These are phyloP conservation scores for Kitagawia praeruptora DNA, from an alignment of 129 eudicot species.

Conservation along the genomic window DNA sequence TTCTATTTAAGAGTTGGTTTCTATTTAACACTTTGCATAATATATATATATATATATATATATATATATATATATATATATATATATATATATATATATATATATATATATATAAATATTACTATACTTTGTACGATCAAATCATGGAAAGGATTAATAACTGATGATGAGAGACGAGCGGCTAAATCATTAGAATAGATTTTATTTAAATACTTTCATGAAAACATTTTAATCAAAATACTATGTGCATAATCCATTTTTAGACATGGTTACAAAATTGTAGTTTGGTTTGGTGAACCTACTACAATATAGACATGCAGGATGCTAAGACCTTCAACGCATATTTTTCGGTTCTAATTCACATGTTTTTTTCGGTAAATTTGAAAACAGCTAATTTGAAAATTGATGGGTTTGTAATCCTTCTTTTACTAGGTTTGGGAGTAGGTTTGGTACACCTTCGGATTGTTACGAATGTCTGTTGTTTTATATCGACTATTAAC, in stretches of 20 bases:
- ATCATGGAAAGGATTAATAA: not conserved
- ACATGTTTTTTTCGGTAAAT: not conserved
- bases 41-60: not conserved
- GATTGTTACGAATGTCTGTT: no score
- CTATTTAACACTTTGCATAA: no score
- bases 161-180: no score
- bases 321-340: not conserved
- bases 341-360: not conserved
- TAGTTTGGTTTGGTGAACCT: not conserved
- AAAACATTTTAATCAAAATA: no score
- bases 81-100: not conserved
- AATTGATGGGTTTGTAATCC: not conserved
- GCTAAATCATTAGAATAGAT: no score
- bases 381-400: not conserved
- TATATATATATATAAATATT: not conserved
- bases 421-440: not conserved
- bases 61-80: not conserved
- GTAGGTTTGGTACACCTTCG: no score
- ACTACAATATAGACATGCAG: not conserved
- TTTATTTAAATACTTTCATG: not conserved
- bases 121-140: not conserved
- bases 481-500: not conserved
- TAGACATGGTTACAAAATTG: not conserved
- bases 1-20: no score
- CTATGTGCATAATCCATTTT: not conserved